Base-by-base conservation (phyloP, 805 yeast genomes). In the Candida easanensis region DNA sequence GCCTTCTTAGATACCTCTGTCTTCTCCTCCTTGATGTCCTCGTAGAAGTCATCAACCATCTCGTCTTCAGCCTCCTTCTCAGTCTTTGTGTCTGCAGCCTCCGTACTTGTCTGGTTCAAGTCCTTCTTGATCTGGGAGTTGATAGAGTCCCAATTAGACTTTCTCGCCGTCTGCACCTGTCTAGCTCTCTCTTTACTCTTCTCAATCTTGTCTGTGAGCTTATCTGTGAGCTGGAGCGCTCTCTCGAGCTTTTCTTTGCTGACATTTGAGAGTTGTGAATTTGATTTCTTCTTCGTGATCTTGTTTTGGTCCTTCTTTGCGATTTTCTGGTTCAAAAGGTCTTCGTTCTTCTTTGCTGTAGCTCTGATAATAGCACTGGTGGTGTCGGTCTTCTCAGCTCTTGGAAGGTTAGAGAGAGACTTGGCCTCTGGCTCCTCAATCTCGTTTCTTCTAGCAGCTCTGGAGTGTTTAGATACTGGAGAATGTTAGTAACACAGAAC, bases 381-480 rank as follows among this genome's bases (percentile, higher is more conserved):
- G 17, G 79, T 66, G 49, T 81, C 86, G 15, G 81, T 74, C 44
- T 72, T 72, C 49, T 79, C 81, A 11, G 73, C 70, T 60, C 84
- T 76, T 37, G 88, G 83, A 16, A 83, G 61, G 11, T 66, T 60
- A 19, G 70, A 66, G 26, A 84, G 65, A 7, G 73, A 70, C 49
- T 71, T 75, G 9, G 74, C 74, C 53, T 73, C 77, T 1, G 74
- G 68, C 16, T 66, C 71, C 4, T 58, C 65, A 13, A 66, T 62
- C 46, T 72, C 76, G 6, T 82, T 84, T 60, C 88, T 71, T 65
- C 90, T 79, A 2, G 93, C 90, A 3, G 89, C 88, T 66, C 93
- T 74, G 34, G 89, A 81, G 48, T 75, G 80, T 51, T 82, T 82
- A 16, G 88, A 81, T 21, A 80, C 74, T 68, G 34, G 3, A 10